Base-by-base conservation (phyloP, 2,329 filamentous ascomycete species). In the Sclerotinia nivalis region DNA sequence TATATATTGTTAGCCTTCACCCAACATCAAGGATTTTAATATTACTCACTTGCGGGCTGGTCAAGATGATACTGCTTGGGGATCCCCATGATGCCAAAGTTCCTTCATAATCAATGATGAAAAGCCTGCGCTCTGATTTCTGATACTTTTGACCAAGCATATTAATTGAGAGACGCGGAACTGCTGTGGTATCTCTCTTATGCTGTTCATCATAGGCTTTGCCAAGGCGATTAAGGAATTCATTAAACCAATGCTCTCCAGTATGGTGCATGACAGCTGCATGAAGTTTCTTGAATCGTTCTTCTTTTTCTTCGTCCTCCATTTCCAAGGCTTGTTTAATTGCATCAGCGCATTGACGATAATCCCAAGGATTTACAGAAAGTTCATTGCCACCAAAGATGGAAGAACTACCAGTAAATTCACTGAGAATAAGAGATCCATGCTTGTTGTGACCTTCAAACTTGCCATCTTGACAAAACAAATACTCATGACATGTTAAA, bases 311-410 rank as follows among this genome's bases (percentile, higher is more conserved):
- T 2, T 88, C 86, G 2, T 88, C 85, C 4, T 81, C 83, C 90
- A 97, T 96, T 74, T 95, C 91, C 25, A 98, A 83, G 0, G 94
- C 93, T 67, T 86, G 84, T 79, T 91, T 90, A 81, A 98, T 95
- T 13, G 93, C 93, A 45, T 96, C 89, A 65, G 93, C 92, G 75
- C 93, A 96, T 78, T 93, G 89, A 49, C 91, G 88, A 79, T 97
- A 97, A 79, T 97, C 93, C 95, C 95, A 98, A 0, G 95, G 95
- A 78, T 98, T 98, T 76, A 98, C 91, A 0, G 92, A 87, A 20
- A 98, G 85, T 73, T 96, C 91, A 70, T 92, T 88, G 59, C 91
- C 88, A 22, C 88, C 88, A 76, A 98, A 97, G 2, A 98, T 86
- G 0, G 92, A 93, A 1, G 94, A 90, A 71, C 93, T 97, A 34